Evolutionary conservation across 305 asterid genomes (phyloP).

Genomic region (Fraxinus sp.): DNA sequence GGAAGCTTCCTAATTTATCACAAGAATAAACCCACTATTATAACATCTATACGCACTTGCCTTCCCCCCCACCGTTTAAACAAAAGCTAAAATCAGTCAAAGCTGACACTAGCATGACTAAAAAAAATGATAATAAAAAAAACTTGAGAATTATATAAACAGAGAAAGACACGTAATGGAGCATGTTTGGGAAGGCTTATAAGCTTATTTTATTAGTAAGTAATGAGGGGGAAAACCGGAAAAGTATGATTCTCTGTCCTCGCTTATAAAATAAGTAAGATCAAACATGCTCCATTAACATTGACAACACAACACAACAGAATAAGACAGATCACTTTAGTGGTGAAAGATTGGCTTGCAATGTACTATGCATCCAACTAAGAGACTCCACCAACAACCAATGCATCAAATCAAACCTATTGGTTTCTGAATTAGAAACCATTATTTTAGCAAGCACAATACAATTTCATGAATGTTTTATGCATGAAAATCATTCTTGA

Average conservation of each 20-base stretch:
- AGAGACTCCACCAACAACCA: neutral
- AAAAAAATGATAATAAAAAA: neutral
- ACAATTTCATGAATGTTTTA: neutral
- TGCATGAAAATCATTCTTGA: neutral
- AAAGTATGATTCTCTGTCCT: neutral
- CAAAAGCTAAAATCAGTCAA: neutral
- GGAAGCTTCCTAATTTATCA: neutral
- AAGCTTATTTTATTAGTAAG: neutral
- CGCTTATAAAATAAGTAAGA: neutral
- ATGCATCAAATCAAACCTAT: neutral
- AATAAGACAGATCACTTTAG: neutral
- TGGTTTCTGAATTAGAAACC: neutral
- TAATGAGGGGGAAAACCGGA: neutral
- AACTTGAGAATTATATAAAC: neutral
- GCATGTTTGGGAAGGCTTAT: neutral
- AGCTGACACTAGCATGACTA: neutral
- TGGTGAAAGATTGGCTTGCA: neutral
- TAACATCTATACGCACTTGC: slow-evolving; percentile 3
- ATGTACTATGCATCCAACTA: neutral
- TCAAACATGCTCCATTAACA: neutral
- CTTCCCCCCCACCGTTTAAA: neutral
- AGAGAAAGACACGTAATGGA: neutral
- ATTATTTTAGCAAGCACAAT: neutral
- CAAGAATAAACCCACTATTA: neutral
- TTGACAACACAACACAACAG: neutral